Evolutionary conservation across 257 asterid genomes (phyloP), one percentile per base, ranked within the genome.

Genomic region (Coffea eugenioides): DNA sequence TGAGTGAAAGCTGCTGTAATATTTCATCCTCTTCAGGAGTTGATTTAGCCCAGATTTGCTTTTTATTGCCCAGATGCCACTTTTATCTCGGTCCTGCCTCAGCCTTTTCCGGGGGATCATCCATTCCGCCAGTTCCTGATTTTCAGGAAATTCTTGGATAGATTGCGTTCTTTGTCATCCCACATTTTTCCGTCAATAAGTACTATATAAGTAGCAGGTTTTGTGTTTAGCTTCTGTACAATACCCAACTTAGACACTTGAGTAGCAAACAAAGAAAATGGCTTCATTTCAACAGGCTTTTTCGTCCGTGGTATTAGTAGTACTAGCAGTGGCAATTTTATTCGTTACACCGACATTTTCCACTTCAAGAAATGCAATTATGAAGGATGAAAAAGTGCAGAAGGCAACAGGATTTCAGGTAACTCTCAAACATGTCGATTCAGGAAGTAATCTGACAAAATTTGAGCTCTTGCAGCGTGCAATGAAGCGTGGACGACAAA

Each of bases 401-500:
- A 82, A 73, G 77, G 45, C 70, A 18, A 15, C 56, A 45, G 98
- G 98, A 10, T 94, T 93, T 77, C 85, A 71, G 5, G 84, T 89
- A n/a, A 75, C 83, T 16, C 81, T 94, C 0, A 85, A 72, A 45
- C 98, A 90, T 66, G 91, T 94, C 0, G 97, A 94, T 51, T 82
- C 90, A 4, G 90, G 84, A 8, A 73, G 85, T 3, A 93, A 94
- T 84, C 84, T 86, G 81, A 91, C 98, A 8, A 88, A 83, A 80
- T 79, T 91, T 39, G 87, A 93, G 86, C 91, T 83, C 15, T 59
- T 94, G 9, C 87, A 83, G 39, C 96, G 97, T 0, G 96, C 92
- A 0, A 90, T 91, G 95, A 86, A 75, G 73, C 92, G 98, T 0
- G 93, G 97, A 11, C 85, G 79, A 43, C 85, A 89, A 36, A 80